Evolutionary conservation across 257 asterid genomes (phyloP).

Genomic region (Penstemon davidsonii): DNA sequence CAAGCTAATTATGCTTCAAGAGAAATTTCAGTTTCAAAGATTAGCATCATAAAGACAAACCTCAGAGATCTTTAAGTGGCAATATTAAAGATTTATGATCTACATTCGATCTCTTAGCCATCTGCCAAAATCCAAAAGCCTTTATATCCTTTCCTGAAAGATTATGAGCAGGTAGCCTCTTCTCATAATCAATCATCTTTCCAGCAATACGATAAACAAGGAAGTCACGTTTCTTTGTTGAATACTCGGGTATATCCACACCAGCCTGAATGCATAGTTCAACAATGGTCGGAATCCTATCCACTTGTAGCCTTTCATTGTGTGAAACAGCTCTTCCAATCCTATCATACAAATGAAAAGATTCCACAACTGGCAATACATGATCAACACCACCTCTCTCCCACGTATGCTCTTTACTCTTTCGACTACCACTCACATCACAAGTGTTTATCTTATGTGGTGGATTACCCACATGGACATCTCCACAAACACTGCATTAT

Average conservation of each 20-base stretch:
- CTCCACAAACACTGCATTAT: slow-evolving; percentile 56
- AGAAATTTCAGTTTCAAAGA: slow-evolving; percentile 2
- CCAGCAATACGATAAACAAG: slow-evolving; percentile 69
- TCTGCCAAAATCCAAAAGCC: slow-evolving; percentile 49
- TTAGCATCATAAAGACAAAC: slow-evolving; percentile 31
- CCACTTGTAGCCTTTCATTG: slow-evolving; percentile 63
- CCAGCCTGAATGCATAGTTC: slow-evolving; percentile 86
- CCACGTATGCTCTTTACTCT: slow-evolving; percentile 63
- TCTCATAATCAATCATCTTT: slow-evolving; percentile 66
- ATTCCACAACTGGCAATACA: slow-evolving; percentile 51
- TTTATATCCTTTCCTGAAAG: slow-evolving; percentile 29
- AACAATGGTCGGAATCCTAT: slow-evolving; percentile 65
- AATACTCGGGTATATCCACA: slow-evolving; percentile 59
- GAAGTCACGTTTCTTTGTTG: slow-evolving; percentile 59
- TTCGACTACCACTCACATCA: slow-evolving; percentile 47
- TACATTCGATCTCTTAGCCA: slow-evolving; percentile 23
- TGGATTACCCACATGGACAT: slow-evolving; percentile 68
- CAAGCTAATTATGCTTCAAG: not conserved
- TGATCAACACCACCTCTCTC: slow-evolving; percentile 54
- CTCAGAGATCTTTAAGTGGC: slow-evolving; percentile 43
- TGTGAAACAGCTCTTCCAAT: slow-evolving; percentile 74
- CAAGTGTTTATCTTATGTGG: slow-evolving; percentile 71
- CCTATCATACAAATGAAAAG: slow-evolving; percentile 74
- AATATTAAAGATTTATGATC: slow-evolving; percentile 27
- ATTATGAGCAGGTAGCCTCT: slow-evolving; percentile 57